Conservation (phyloP, 345 rosid genomes). For the Rhodamnia argentea region DNA sequence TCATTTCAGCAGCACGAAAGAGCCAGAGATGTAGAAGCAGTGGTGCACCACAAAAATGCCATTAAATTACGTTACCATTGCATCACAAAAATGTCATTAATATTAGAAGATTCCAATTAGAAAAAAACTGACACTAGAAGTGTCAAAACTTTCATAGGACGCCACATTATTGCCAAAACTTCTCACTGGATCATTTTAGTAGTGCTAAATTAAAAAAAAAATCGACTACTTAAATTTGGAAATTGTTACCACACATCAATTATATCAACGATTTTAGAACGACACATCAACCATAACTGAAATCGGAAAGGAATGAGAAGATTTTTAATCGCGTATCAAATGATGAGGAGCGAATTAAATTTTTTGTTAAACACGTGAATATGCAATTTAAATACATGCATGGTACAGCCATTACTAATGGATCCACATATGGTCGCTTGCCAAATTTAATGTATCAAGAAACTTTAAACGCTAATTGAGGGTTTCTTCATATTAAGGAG, state of each 20-base stretch:
- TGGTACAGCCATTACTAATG: background rate
- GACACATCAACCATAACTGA: accelerated
- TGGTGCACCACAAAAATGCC: background rate
- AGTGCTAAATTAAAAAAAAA: accelerated
- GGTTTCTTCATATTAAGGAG: background rate
- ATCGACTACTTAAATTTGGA: background rate
- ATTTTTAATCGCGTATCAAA: background rate
- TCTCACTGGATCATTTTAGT: background rate
- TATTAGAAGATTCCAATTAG: background rate
- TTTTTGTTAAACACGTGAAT: background rate
- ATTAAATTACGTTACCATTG: background rate
- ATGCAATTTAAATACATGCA: background rate
- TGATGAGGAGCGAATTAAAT: background rate
- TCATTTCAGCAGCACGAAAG: background rate
- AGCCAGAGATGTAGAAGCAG: accelerated
- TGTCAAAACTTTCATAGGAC: background rate
- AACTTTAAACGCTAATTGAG: background rate
- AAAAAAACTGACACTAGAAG: background rate
- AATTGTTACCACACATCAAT: background rate
- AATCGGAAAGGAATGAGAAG: background rate
- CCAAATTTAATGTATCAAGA: background rate
- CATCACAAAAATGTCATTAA: background rate
- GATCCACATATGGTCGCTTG: background rate
- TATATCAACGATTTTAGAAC: background rate
- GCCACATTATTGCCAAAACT: accelerated